These are phyloP conservation scores for Triglochin maritima DNA, from an alignment of 106 monocot genomes.

Conservation along the genomic window DNA sequence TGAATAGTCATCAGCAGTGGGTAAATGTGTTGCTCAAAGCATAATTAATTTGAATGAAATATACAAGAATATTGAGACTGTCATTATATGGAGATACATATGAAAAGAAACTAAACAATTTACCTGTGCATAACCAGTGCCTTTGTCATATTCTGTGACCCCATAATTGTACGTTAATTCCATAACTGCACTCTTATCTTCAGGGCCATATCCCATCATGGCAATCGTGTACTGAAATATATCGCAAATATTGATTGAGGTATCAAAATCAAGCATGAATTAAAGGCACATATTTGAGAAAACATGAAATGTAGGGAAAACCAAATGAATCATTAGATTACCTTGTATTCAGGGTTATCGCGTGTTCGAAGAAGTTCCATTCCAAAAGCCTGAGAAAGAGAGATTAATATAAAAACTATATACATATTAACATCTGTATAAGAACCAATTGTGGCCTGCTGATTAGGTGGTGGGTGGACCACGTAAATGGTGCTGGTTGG, in stretches of 20 bases:
- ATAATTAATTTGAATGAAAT: no score
- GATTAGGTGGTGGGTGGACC: no score
- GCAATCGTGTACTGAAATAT: constrained; percentile 76
- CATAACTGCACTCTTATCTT: constrained; percentile 85
- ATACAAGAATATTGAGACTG: no score
- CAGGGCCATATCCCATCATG: constrained; percentile 99
- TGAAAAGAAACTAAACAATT: neutral
- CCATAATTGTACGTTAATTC: constrained; percentile 98
- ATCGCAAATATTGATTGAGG: neutral
- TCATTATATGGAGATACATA: neutral
- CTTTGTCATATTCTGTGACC: constrained; percentile 79
- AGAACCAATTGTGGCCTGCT: no score
- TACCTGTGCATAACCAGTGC: constrained; percentile 93
- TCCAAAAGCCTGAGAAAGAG: constrained; percentile 61
- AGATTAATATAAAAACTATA: neutral
- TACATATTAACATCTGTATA: no score
- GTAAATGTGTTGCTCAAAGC: no score
- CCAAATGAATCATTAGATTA: constrained; percentile 3
- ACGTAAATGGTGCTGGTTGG: no score
- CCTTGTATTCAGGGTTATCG: constrained; percentile 93
- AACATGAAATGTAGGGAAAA: no score
- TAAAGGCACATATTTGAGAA: neutral
- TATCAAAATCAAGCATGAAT: neutral
- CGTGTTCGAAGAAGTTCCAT: constrained; percentile 86
- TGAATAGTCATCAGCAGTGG: constrained; percentile 5